These are phyloP conservation scores for Piloderma croceum DNA, from an alignment of 768 basidiomycete genomes.

Conservation along the genomic window DNA sequence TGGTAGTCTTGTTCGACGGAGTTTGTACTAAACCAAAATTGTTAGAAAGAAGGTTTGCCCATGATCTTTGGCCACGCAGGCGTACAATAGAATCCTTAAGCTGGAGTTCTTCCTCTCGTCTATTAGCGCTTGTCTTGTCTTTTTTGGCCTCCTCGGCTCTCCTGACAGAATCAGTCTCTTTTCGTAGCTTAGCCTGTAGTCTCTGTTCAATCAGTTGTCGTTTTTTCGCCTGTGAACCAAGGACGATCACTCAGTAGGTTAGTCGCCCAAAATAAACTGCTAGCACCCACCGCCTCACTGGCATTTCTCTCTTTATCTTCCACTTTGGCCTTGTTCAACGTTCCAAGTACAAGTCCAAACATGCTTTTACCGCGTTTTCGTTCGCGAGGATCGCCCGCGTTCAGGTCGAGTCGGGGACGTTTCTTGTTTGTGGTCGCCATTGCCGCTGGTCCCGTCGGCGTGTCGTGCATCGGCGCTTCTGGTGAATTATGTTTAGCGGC, in stretches of 20 bases:
- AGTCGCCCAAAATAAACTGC: constrained; percentile 2
- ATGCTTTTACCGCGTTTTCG: constrained; percentile 83
- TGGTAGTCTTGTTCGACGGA: constrained; percentile 66
- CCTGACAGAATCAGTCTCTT: constrained; percentile 83
- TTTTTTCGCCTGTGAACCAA: constrained; percentile 62
- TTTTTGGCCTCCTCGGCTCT: constrained; percentile 83
- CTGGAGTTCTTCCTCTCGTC: constrained; percentile 78
- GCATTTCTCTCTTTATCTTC: constrained; percentile 81
- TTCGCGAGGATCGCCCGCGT: constrained; percentile 45
- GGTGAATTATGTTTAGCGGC: no score
- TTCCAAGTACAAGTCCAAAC: constrained; percentile 80
- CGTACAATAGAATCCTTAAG: constrained; percentile 77
- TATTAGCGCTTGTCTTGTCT: constrained; percentile 67
- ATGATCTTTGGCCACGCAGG: constrained; percentile 10
- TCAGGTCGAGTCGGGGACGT: constrained; percentile 71
- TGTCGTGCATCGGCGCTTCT: constrained; percentile 27
- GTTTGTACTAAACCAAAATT: constrained; percentile 50
- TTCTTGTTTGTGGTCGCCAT: constrained; percentile 45
- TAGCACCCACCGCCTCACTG: constrained; percentile 66
- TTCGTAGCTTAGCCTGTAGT: constrained; percentile 77
- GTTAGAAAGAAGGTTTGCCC: constrained; percentile 1
- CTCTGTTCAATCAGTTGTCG: constrained; percentile 78
- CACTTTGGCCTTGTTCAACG: constrained; percentile 81
- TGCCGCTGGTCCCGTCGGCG: constrained; percentile 42
- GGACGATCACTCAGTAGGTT: background rate